These are phyloP conservation scores for Aegilops tauschii DNA, from an alignment of 176 grass and related monocot genomes.

Conservation along the genomic window DNA sequence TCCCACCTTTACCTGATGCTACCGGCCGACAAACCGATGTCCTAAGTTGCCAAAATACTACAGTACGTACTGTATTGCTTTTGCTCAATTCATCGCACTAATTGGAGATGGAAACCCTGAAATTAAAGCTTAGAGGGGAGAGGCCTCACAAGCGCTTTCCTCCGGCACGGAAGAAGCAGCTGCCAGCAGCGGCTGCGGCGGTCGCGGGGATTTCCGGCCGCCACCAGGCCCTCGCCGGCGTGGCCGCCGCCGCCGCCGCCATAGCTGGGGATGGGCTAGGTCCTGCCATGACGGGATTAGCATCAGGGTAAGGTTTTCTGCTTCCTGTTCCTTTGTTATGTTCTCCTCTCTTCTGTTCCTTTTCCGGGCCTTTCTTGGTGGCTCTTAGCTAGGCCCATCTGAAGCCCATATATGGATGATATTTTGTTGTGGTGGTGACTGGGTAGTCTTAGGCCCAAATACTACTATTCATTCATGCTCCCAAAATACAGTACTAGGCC, in stretches of 20 bases:
- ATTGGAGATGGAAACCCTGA: background rate
- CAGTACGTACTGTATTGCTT: background rate
- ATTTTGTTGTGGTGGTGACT: too few relatives aligned
- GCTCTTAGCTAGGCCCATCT: too few relatives aligned
- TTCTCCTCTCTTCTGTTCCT: too few relatives aligned
- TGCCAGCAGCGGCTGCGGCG: background rate
- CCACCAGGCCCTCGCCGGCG: slow-evolving; percentile 37
- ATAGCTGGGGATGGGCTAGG: slow-evolving; percentile 27
- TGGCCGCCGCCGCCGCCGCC: slow-evolving; percentile 17
- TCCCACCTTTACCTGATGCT: background rate
- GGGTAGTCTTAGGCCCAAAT: too few relatives aligned
- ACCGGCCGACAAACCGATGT: background rate
- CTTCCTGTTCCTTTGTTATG: too few relatives aligned
- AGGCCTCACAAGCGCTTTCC: slow-evolving; percentile 31
- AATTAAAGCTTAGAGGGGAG: background rate
- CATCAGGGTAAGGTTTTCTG: slow-evolving; percentile 24
- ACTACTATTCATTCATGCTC: too few relatives aligned
- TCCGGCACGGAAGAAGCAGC: slow-evolving; percentile 9
- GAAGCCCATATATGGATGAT: too few relatives aligned
- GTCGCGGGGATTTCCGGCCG: background rate
- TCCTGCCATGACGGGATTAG: background rate
- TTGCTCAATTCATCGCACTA: background rate
- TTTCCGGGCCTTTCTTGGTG: too few relatives aligned
- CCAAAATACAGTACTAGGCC: too few relatives aligned
- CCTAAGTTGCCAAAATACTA: background rate